These are phyloP conservation scores for Malus asiatica DNA, from an alignment of 306 rosid species.

Conservation along the genomic window DNA sequence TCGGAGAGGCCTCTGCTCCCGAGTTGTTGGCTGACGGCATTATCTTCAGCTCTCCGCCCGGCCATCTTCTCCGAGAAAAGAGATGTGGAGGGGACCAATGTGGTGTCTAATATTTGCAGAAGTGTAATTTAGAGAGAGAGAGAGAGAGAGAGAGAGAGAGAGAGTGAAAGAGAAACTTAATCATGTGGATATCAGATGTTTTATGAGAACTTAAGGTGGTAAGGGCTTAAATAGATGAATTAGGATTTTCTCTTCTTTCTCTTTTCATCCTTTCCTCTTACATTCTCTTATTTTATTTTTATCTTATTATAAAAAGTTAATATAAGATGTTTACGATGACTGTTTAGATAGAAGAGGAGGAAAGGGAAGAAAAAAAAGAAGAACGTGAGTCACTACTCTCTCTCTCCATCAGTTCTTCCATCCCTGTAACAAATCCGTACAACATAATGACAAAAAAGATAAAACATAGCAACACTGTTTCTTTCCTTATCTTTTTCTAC, in stretches of 20 bases:
- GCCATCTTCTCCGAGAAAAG: not conserved
- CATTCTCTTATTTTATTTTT: too few species aligned
- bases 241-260: too few species aligned
- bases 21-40: not conserved
- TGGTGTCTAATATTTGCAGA: not conserved
- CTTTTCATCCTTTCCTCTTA: rapidly evolving
- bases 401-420: not conserved
- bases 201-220: not conserved
- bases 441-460: not conserved
- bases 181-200: not conserved
- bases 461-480: not conserved
- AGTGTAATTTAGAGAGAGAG: too few species aligned
- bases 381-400: not conserved
- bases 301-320: too few species aligned
- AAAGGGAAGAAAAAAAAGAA: too few species aligned
- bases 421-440: not conserved
- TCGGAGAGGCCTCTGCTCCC: not conserved
- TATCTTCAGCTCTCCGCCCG: not conserved
- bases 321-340: too few species aligned
- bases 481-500: too few species aligned
- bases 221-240: not conserved
- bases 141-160: too few species aligned
- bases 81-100: not conserved
- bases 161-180: not conserved
- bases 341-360: too few species aligned